Base-by-base conservation (phyloP, 495 filamentous ascomycete species). In the Penicillium parvum region DNA sequence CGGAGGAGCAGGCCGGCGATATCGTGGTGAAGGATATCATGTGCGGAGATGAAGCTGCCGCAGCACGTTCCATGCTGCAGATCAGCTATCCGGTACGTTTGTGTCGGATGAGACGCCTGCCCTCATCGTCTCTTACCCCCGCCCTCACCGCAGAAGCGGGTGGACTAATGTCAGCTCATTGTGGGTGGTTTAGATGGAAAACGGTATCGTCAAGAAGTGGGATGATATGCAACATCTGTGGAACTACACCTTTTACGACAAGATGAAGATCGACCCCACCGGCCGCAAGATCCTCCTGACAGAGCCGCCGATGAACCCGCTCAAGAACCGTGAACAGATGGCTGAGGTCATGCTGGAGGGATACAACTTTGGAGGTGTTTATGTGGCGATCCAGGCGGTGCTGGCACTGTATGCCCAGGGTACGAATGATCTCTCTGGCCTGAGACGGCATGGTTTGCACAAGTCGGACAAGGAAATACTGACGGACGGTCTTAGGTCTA, bases 211-310 rank as follows among this genome's bases (percentile, higher is more conserved):
- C 40, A 97, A 97, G 78, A 87, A 84, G 55, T 99, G 94, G 94
- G 92, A 97, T 55, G 94, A 99, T 68, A 96, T 97, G 91, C 84
- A 94, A 70, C 92, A 97, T 60, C 78, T 99, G 36, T 99, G 94
- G 94, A 90, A 99, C 72, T 97, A 90, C 67, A 97, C 92, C 29
- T 97, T 98, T 67, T 82, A 76, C 63, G 92, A 97, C 58, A 96
- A 96, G 78, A 84, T 99, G 80, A 80, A 87, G 62, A 76, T 99
- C 58, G 85, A 97, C 61, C 81, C 92, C 14, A 83, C 82, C 30
- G 90, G 85, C 47, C 85, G 90, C 63, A 99, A 99, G 75, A 97
- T 99, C 69, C 79, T 99, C 50, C 82, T 99, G 46, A 99, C 92
- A 28, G 92, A 99, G 69, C 92, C 92, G 15, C 92, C 92, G 4